Evolutionary conservation across 2,329 filamentous ascomycete species (phyloP), one percentile per base, ranked within the genome.

Genomic region (Phialemoniopsis sp.): DNA sequence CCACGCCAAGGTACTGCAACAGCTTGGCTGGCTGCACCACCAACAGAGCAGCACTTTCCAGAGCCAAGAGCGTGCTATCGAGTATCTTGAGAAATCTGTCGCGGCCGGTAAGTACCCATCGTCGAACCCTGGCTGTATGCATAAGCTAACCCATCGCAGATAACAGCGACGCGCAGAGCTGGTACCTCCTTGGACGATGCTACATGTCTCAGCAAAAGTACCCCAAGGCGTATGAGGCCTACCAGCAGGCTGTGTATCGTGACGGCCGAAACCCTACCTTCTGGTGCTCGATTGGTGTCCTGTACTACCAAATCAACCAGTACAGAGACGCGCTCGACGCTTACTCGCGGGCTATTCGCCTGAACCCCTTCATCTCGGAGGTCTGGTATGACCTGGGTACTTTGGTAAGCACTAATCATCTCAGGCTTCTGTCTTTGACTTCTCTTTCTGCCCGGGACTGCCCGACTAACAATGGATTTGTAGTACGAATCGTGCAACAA

Each of bases 121-220:
- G 13, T 45, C 42, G 45, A 17, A 43, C 29, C 32, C n/a, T 7
- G 15, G n/a, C 32, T 26, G n/a, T 28, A 21, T 5, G 14, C 42
- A 4, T 26, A 6, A 17, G 39, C 56, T 64, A 41, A 68, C 53
- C 43, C 39, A 32, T 40, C 36, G 43, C 60, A 91, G 91, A 98
- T 57, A 90, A 95, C 65, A 86, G 76, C 48, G 93, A 97, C 65
- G 89, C 93, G 17, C 93, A 97, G 66, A 97, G 91, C 67, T 98
- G 93, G 93, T 98, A 98, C 64, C 78, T 98, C 19, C 81, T 98
- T 37, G 93, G 93, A 32, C 83, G 93, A 52, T 97, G 93, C 70
- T 98, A 97, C 73, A 97, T 98, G 93, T 94, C 91, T 49, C 91
- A 96, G 66, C 89, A 95, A 62, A 97, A 97, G 63, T 97, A 97